Evolutionary conservation across 768 basidiomycete genomes (phyloP).

Genomic region (Clitopilus hobsonii): DNA sequence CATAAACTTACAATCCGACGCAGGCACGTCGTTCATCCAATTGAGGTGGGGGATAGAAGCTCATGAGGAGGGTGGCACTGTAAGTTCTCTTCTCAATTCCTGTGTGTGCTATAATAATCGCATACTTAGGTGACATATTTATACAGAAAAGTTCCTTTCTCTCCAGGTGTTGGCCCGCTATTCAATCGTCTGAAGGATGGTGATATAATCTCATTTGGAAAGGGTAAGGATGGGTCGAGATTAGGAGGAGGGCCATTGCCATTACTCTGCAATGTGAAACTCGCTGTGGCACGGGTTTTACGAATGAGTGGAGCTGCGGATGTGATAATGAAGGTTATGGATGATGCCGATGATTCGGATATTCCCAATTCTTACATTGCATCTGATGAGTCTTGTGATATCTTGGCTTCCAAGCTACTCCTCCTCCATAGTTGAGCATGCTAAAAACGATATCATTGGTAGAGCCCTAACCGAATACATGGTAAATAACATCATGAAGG

Average conservation of each 20-base stretch:
- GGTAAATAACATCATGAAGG: too few species aligned
- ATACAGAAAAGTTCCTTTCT: conserved; percentile 8
- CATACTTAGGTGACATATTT: conserved; percentile 1
- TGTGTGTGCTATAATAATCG: neutral
- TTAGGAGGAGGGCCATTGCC: conserved; percentile 14
- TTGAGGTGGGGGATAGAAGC: neutral
- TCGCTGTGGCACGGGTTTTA: conserved; percentile 18
- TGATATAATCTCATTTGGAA: conserved; percentile 14
- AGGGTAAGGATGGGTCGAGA: conserved; percentile 10
- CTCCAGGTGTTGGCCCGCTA: conserved; percentile 2
- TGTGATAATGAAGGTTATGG: conserved; percentile 1
- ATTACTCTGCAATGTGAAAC: conserved; percentile 16
- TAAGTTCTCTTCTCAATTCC: neutral
- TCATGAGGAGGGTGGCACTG: neutral
- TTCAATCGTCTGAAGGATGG: conserved; percentile 11
- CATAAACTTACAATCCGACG: neutral
- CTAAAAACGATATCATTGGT: too few species aligned
- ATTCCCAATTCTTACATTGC: conserved; percentile 1
- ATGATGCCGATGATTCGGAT: conserved; percentile 3
- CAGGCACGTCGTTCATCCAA: neutral
- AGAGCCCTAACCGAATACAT: too few species aligned
- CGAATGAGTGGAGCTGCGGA: neutral
- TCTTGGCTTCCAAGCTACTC: too few species aligned
- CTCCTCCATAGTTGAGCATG: too few species aligned
- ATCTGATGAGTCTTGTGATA: neutral